Conservation (phyloP, 2,329 filamentous ascomycete genomes). For the Xylaria sp. region DNA sequence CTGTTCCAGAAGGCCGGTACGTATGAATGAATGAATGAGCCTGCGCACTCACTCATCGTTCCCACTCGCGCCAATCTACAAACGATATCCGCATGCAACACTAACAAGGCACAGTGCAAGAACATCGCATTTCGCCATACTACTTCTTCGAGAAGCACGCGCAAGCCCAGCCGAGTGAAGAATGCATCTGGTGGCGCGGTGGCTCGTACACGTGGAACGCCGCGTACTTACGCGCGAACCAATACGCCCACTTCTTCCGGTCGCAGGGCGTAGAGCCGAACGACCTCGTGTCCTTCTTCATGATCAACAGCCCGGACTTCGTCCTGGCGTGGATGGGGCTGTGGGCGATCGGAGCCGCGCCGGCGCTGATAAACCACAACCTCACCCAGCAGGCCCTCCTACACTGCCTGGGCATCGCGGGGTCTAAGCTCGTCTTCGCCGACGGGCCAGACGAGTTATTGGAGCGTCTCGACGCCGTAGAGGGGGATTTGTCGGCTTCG, state of each 20-base stretch:
- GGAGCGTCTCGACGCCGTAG: conserved; percentile 68
- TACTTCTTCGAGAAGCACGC: conserved; percentile 72
- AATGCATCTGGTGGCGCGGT: conserved; percentile 75
- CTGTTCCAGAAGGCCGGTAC: conserved; percentile 61
- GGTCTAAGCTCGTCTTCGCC: conserved; percentile 66
- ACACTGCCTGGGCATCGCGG: conserved; percentile 71
- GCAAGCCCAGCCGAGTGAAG: conserved; percentile 61
- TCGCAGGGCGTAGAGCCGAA: conserved; percentile 67
- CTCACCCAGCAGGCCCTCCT: conserved; percentile 71
- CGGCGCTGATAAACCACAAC: conserved; percentile 78
- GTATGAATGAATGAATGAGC: conserved; percentile 3
- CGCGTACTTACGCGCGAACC: conserved; percentile 65
- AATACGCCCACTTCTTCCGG: conserved; percentile 72
- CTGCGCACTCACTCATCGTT: conserved; percentile 23
- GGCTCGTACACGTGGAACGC: conserved; percentile 70
- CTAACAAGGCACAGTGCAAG: conserved; percentile 53
- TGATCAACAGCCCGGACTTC: conserved; percentile 75
- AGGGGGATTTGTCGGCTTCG: conserved; percentile 58
- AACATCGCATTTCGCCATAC: conserved; percentile 69
- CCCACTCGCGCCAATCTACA: background rate
- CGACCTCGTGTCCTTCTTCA: conserved; percentile 73
- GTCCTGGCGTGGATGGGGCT: conserved; percentile 73
- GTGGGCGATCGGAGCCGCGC: conserved; percentile 73
- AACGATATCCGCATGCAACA: background rate
- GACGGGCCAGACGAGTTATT: conserved; percentile 66